These are phyloP conservation scores for Wickerhamiella qilinensis DNA, from an alignment of 805 yeast genomes.

Conservation along the genomic window DNA sequence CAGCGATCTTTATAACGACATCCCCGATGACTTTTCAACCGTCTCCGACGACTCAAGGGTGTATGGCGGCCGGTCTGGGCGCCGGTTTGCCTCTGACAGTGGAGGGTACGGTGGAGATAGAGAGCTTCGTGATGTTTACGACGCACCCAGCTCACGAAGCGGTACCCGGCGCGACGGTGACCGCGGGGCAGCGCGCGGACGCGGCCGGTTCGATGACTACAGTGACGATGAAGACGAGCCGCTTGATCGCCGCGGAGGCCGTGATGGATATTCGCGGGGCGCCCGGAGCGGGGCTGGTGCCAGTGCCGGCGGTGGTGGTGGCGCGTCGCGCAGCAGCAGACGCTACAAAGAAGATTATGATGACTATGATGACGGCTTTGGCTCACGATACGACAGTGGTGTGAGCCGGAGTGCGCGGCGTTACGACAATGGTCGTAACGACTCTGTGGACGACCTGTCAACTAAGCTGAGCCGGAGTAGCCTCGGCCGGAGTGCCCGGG, in stretches of 20 bases:
- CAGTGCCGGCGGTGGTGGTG: background rate
- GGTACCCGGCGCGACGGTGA: constrained; percentile 2
- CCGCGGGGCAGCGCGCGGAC: constrained; percentile 1
- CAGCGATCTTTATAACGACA: constrained; percentile 59
- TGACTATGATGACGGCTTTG: background rate
- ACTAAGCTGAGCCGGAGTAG: background rate
- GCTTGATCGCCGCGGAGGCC: no score
- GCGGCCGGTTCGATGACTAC: constrained; percentile 2
- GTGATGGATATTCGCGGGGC: no score
- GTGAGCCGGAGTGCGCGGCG: no score
- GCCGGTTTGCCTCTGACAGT: constrained; percentile 6
- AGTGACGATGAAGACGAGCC: constrained; percentile 1
- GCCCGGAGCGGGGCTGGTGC: no score
- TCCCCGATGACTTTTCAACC: constrained; percentile 34
- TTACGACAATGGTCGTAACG: background rate
- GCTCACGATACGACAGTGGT: background rate
- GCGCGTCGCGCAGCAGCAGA: background rate
- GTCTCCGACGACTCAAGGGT: constrained; percentile 16
- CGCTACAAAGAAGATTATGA: background rate
- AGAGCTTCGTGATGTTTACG: constrained; percentile 17
- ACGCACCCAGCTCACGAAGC: constrained; percentile 18
- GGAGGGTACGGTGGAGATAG: constrained; percentile 14
- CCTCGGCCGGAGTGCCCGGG: no score
- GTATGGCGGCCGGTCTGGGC: constrained; percentile 2
- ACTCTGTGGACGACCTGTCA: no score